Conservation (phyloP, 306 rosid genomes). For the Trichosanthes truncata region DNA sequence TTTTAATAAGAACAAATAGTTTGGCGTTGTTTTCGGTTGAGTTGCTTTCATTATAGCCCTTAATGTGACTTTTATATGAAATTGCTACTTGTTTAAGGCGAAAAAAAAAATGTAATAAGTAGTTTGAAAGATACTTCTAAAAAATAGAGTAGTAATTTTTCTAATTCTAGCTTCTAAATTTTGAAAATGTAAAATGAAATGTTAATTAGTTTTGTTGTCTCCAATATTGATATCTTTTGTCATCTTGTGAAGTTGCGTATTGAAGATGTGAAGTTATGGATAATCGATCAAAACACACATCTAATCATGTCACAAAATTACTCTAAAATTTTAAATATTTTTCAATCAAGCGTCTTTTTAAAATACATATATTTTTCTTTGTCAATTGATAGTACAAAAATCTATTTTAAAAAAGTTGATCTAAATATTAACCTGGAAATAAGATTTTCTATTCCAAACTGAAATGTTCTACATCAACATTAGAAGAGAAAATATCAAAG, state of each 20-base stretch:
- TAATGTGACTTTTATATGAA: not conserved
- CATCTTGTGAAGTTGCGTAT: not conserved
- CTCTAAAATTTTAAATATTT: not conserved
- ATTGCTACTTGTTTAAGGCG: not conserved
- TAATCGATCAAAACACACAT: too few relatives aligned
- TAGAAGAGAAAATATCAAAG: too few relatives aligned
- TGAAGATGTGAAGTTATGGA: not conserved
- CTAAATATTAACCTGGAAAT: too few relatives aligned
- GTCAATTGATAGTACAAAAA: too few relatives aligned
- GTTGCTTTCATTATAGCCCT: not conserved
- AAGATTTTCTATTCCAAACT: too few relatives aligned
- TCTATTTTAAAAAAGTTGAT: too few relatives aligned
- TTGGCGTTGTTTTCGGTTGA: not conserved
- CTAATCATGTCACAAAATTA: not conserved
- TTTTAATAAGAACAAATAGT: not conserved
- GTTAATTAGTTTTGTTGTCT: not conserved
- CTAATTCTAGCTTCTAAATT: not conserved
- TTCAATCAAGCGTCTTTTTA: too few relatives aligned
- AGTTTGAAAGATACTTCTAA: not conserved
- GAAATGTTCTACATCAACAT: too few relatives aligned
- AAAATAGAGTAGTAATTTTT: not conserved
- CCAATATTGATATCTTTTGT: not conserved
- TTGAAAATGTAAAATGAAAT: not conserved
- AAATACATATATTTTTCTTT: too few relatives aligned
- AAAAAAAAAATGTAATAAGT: not conserved